Base-by-base conservation (phyloP, 768 basidiomycete genomes). In the Myochromella boudieri region DNA sequence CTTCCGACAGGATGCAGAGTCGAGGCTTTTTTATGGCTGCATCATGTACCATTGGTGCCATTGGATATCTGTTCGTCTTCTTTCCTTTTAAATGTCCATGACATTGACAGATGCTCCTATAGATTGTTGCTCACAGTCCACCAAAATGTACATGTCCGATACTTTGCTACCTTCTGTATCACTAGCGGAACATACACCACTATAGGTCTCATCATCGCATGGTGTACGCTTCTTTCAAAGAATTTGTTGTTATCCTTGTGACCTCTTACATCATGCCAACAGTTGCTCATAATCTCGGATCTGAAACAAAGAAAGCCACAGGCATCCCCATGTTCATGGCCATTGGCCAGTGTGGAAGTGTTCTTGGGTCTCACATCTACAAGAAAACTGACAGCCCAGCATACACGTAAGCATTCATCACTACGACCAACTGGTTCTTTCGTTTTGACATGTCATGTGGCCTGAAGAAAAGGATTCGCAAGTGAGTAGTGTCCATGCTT, bases 301-400 rank as follows among this genome's bases (percentile, higher is more conserved):
- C 87, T 0, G 87, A 90, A 56, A 82, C 83, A 0, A 88, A 90
- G 64, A 81, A 78, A 45, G 87, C 87, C 0, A 80, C 85, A 0
- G 87, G 87, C 0, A 84, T 87, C 25, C 85, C 85, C 7, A 75
- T 86, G 66, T 87, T 88, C 59, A 87, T 87, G 81, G 77, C 84
- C 9, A 87, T 90, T 28, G 87, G 87, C 0, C 87, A 90, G 58
- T 81, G 85, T 41, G 87, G 86, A 10, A 85, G 85, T 50, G 66
- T 87, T 37, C 70, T 87, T n/a, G 87, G 85, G n/a, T 76, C 85
- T 0, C 85, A 87, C 48, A 67, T 90, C 10, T 89, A 80, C 63
- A 87, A 86, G 0, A 66, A 73, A 12, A 70, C 73, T 0, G 80
- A 87, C 29, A 78, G 80, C 0, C 87, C 87, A 1, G 65, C 66